Evolutionary conservation across 345 rosid genomes (phyloP), one percentile per base, ranked within the genome.

Genomic region (Eucalyptus cloeziana): DNA sequence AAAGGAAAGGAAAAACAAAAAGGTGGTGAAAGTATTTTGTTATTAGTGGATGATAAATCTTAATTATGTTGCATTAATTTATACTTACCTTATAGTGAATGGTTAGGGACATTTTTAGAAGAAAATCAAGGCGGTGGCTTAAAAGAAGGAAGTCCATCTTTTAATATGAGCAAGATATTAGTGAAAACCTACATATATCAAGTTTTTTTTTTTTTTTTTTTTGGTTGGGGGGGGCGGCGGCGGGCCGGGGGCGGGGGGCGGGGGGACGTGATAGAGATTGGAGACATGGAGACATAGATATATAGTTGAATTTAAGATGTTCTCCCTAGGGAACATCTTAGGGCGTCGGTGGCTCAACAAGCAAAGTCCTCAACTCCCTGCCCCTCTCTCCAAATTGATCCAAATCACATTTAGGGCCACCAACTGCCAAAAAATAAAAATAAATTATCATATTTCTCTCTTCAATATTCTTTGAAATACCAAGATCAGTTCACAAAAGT

Each of bases 181-280:
- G 17, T 30, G 71, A 30, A 64, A 13, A 30, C 31, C 33, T 30
- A 30, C 33, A 64, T 64, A 64, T 64, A 62, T 62, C 19, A 30
- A 62, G 33, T 30, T 4, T 16, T 4, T 62, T 62, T 27, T 27
- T 13, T 27, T 49, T 49, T 14, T 50, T 5, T 2, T 2, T 49
- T 13, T 5, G 4, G 15, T 37, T 40, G 3, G 7, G 21, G 7
- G 21, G 0, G 27, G n/a, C n/a, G n/a, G n/a, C n/a, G n/a, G n/a
- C n/a, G n/a, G n/a, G n/a, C n/a, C n/a, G 3, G 7, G 21, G 7
- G 21, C 0, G 27, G 60, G 4, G 3, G 21, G 7, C 3, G 0
- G 60, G 17, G 19, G 10, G 64, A 25, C n/a, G 67, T 25, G 15
- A 60, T 10, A 25, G 67, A 60, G n/a, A 60, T 25, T 60, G 0